Evolutionary conservation across 345 rosid species (phyloP).

Genomic region (Salix koriyanagi): DNA sequence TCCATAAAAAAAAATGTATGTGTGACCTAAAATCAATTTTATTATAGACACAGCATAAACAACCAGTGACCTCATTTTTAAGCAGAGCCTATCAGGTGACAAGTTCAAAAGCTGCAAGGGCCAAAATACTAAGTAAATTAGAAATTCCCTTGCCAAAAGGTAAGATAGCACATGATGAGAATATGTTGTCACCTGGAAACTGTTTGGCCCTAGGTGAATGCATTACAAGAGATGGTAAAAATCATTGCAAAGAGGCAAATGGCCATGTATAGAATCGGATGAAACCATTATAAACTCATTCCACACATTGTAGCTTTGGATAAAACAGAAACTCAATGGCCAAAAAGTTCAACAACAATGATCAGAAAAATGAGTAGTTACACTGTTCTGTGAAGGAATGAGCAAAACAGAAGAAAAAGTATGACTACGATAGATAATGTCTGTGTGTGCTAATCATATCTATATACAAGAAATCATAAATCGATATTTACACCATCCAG

Average conservation of each 20-base stretch:
- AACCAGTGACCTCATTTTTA: background rate
- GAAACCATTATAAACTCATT: background rate
- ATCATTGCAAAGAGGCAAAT: background rate
- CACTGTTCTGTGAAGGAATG: background rate
- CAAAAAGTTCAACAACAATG: background rate
- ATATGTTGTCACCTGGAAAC: background rate
- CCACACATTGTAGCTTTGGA: background rate
- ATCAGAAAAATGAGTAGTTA: background rate
- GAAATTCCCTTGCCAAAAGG: background rate
- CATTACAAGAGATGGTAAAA: background rate
- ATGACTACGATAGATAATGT: background rate
- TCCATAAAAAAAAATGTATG: background rate
- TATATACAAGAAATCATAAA: background rate
- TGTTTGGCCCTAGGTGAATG: background rate
- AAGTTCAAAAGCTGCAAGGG: background rate
- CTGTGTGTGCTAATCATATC: background rate
- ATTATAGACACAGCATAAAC: background rate
- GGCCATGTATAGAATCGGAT: background rate
- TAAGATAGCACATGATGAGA: background rate
- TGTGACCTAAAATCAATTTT: background rate
- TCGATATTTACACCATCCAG: background rate
- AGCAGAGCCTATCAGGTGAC: background rate
- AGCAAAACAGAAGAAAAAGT: background rate
- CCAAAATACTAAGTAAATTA: background rate
- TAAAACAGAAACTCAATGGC: background rate